Evolutionary conservation across 371 early-diverging fungal species (phyloP).

Genomic region (Actinomortierella wolfii): DNA sequence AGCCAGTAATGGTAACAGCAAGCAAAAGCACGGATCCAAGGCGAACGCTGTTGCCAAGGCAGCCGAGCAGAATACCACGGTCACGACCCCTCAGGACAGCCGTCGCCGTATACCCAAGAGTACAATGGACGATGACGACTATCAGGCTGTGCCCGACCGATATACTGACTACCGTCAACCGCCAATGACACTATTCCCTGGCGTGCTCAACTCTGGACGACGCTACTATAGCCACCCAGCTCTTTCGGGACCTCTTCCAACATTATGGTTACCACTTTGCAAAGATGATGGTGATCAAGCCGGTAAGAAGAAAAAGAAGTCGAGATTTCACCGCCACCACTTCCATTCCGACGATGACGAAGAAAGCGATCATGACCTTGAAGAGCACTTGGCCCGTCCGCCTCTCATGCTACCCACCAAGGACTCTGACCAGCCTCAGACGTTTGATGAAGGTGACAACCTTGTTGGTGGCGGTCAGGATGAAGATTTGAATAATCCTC

Average conservation of each 20-base stretch:
- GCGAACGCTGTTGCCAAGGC: neutral
- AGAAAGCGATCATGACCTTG: conserved; percentile 22
- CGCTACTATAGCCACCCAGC: conserved; percentile 76
- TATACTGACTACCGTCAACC: conserved; percentile 46
- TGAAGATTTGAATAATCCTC: conserved; percentile 10
- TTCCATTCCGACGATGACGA: conserved; percentile 18
- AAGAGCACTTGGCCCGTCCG: conserved; percentile 19
- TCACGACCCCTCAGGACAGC: conserved; percentile 15
- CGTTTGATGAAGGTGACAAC: conserved; percentile 31
- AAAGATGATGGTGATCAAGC: conserved; percentile 6
- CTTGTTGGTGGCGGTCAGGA: conserved; percentile 44
- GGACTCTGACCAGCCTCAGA: conserved; percentile 23
- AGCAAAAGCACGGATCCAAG: conserved; percentile 12
- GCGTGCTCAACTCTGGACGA: conserved; percentile 78
- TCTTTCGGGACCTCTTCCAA: conserved; percentile 71
- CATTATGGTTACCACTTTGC: conserved; percentile 72
- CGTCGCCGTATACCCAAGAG: conserved; percentile 20
- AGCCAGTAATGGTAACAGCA: neutral
- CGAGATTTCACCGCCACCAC: neutral
- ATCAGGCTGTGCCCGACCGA: conserved; percentile 54
- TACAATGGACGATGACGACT: conserved; percentile 71
- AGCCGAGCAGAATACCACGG: neutral
- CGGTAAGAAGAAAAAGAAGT: conserved; percentile 3
- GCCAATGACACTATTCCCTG: conserved; percentile 75
- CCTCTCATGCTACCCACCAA: conserved; percentile 33